phyloP scores from a whole-genome alignment of 2,329 filamentous ascomycete species.

The Aspergillus terreus region DNA sequence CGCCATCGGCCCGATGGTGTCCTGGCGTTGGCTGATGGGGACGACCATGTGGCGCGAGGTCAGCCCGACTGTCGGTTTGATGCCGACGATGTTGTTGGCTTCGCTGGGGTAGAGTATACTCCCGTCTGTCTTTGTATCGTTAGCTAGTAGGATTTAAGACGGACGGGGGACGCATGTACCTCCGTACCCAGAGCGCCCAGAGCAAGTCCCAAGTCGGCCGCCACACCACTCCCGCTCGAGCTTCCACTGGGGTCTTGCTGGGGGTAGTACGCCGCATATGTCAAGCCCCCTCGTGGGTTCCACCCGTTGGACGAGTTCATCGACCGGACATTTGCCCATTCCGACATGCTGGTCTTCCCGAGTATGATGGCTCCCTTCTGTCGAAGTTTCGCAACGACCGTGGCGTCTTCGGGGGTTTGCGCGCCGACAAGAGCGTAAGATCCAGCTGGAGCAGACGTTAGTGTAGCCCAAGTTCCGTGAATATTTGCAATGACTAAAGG shows the following conservation, averaged over 20 bases:
- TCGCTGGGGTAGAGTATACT: constrained; percentile 57
- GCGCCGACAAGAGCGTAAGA: constrained; percentile 62
- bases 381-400: constrained; percentile 58
- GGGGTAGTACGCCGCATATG: constrained; percentile 58
- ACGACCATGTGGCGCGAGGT: constrained; percentile 59
- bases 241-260: constrained; percentile 61
- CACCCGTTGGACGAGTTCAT: constrained; percentile 57
- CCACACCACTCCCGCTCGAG: constrained; percentile 60
- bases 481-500: neutral
- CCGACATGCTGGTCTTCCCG: constrained; percentile 62
- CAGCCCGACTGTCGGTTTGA: constrained; percentile 65
- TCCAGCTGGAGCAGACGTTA: constrained; percentile 42
- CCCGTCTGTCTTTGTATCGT: constrained; percentile 50
- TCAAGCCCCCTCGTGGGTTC: constrained; percentile 63
- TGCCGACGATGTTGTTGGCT: constrained; percentile 61
- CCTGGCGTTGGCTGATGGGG: constrained; percentile 58
- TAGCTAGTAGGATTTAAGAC: neutral
- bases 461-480: neutral
- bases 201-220: constrained; percentile 57
- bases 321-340: constrained; percentile 63
- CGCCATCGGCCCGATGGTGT: constrained; percentile 57
- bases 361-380: constrained; percentile 61
- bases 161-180: constrained; percentile 14
- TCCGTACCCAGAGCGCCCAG: constrained; percentile 60
- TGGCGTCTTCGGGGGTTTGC: constrained; percentile 54